phyloP scores from a whole-genome alignment of 2,329 filamentous ascomycete species.

The Cryphonectria radicalis region DNA sequence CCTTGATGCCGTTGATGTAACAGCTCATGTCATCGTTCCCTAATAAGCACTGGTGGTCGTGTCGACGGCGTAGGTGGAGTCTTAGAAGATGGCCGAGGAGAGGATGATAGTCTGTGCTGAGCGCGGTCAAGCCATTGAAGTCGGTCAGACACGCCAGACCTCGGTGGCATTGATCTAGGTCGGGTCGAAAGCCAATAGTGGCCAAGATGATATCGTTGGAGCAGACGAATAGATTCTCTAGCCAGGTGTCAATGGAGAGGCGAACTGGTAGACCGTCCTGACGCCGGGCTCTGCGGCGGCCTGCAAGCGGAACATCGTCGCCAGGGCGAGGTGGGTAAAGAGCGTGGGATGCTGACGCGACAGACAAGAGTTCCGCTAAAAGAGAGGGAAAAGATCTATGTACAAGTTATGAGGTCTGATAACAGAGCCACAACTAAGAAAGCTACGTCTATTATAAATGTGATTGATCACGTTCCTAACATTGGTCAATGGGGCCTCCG shows the following conservation, averaged over 20 bases:
- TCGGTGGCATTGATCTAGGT: background rate
- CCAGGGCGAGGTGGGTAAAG: background rate
- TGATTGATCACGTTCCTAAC: background rate
- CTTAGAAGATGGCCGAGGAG: background rate
- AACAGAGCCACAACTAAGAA: background rate
- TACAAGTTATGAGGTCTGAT: background rate
- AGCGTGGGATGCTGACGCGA: background rate
- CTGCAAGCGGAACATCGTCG: background rate
- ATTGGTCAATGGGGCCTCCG: background rate
- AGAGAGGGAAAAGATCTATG: background rate
- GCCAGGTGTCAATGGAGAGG: constrained; percentile 1
- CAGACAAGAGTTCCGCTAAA: background rate
- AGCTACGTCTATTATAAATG: background rate
- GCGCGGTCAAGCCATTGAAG: constrained; percentile 10
- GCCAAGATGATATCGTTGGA: background rate
- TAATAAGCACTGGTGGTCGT: too few relatives aligned
- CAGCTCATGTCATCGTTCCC: background rate
- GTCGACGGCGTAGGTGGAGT: constrained; percentile 6
- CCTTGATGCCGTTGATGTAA: constrained; percentile 9
- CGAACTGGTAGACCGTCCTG: constrained; percentile 4
- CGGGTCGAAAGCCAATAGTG: background rate
- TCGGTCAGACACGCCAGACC: constrained; percentile 4
- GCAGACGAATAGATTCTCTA: background rate
- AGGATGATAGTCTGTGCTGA: constrained; percentile 2
- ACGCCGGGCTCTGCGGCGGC: background rate